Conservation (phyloP, 2,329 filamentous ascomycete genomes). For the Xylaria sp. region DNA sequence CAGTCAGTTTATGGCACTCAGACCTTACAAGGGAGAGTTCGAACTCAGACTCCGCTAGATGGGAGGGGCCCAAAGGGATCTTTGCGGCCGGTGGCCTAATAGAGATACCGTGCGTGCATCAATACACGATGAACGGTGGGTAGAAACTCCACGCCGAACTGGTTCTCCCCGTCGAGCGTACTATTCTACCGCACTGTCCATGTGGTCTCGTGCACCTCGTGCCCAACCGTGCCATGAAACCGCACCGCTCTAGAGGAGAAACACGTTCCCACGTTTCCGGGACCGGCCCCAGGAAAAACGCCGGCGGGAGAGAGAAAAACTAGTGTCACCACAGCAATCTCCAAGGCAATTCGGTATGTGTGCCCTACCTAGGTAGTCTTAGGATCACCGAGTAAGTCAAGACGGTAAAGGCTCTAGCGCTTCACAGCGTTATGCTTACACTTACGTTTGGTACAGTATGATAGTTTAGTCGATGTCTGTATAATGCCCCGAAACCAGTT, state of each 20-base stretch:
- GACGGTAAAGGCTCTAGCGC: not conserved
- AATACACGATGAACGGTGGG: constrained; percentile 11
- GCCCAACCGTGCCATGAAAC: constrained; percentile 19
- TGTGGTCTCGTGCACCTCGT: constrained; percentile 10
- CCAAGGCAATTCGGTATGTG: no score
- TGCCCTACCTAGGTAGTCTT: not conserved
- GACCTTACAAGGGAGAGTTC: not conserved
- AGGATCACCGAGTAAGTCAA: not conserved
- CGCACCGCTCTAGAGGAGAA: constrained; percentile 1
- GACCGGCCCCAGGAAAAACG: not conserved
- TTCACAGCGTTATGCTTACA: not conserved
- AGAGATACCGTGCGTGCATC: constrained; percentile 1
- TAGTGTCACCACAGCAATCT: not conserved
- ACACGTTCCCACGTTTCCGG: not conserved
- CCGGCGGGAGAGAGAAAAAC: not conserved
- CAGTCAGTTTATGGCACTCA: constrained; percentile 5
- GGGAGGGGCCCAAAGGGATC: constrained; percentile 13
- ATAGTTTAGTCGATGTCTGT: no score
- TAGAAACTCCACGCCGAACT: constrained; percentile 7
- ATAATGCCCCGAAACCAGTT: no score
- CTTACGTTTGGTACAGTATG: not conserved
- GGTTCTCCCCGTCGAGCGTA: not conserved
- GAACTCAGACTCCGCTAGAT: not conserved
- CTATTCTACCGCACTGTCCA: not conserved
- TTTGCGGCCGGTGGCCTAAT: constrained; percentile 15